These are phyloP conservation scores for Debaryomyces udenii DNA, from an alignment of 1,139 yeast species.

Conservation along the genomic window DNA sequence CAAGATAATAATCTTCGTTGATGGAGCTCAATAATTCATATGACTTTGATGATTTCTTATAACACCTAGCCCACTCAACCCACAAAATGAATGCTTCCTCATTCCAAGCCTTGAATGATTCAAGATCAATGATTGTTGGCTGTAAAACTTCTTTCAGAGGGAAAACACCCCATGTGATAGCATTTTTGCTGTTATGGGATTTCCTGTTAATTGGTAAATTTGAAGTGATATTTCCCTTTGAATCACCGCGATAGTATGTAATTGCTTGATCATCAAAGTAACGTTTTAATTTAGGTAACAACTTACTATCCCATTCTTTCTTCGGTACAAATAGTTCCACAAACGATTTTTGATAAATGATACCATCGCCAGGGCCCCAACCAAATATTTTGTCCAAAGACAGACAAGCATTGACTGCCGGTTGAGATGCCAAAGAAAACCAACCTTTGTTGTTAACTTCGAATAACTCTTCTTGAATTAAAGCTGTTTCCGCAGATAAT, in stretches of 20 bases:
- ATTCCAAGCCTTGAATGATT: constrained; percentile 89
- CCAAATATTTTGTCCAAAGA: constrained; percentile 89
- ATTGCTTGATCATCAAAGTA: constrained; percentile 46
- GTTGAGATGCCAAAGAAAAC: constrained; percentile 94
- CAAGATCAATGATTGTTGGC: constrained; percentile 85
- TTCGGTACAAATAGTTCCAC: constrained; percentile 81
- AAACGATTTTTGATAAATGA: constrained; percentile 90
- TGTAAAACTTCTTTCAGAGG: constrained; percentile 85
- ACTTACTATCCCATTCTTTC: constrained; percentile 67
- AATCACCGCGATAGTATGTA: constrained; percentile 74
- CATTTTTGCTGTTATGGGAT: constrained; percentile 52
- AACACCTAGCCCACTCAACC: constrained; percentile 89
- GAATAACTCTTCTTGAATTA: constrained; percentile 88
- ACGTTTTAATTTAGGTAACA: constrained; percentile 55
- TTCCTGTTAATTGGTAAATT: constrained; percentile 47
- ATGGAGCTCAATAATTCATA: constrained; percentile 63
- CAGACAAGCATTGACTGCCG: constrained; percentile 78
- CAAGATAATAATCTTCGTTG: constrained; percentile 67
- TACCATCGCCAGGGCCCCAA: constrained; percentile 94
- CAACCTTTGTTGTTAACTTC: constrained; percentile 73
- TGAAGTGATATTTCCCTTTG: constrained; percentile 57
- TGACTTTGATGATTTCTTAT: constrained; percentile 57
- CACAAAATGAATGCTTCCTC: constrained; percentile 92
- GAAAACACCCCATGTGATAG: constrained; percentile 97
- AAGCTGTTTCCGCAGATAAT: constrained; percentile 83